These are phyloP conservation scores for Vitis hybrid DNA, from an alignment of 177 flowering plant species.

Conservation along the genomic window DNA sequence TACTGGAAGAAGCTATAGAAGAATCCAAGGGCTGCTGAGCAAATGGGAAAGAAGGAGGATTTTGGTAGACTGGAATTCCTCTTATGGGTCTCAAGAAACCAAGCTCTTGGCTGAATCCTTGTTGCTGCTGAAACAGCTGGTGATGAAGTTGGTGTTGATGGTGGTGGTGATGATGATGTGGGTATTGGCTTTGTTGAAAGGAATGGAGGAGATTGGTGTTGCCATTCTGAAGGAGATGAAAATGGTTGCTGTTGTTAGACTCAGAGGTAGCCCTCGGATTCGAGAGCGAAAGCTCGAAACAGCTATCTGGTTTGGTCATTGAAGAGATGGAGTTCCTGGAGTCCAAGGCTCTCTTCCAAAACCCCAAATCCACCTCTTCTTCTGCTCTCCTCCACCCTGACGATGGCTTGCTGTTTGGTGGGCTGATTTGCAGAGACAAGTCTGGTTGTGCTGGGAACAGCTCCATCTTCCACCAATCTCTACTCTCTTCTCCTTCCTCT, in stretches of 20 bases:
- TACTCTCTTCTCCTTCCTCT: neutral
- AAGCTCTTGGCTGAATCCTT: conserved; percentile 33
- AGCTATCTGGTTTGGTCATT: conserved; percentile 22
- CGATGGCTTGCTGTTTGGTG: conserved; percentile 70
- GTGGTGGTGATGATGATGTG: conserved; percentile 32
- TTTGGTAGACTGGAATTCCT: conserved; percentile 84
- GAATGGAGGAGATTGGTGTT: conserved; percentile 26
- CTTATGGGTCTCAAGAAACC: conserved; percentile 73
- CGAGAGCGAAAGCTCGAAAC: conserved; percentile 55
- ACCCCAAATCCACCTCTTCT: conserved; percentile 67
- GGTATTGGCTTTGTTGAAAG: conserved; percentile 26
- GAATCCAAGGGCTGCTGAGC: conserved; percentile 19
- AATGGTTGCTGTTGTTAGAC: conserved; percentile 20
- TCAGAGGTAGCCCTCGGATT: conserved; percentile 41
- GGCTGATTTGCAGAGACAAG: conserved; percentile 88
- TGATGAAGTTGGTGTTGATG: conserved; percentile 22
- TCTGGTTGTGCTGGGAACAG: conserved; percentile 92
- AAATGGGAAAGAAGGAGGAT: conserved; percentile 26
- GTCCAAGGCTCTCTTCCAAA: conserved; percentile 71
- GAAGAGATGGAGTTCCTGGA: conserved; percentile 37
- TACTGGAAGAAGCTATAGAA: conserved; percentile 10
- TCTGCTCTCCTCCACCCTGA: conserved; percentile 42
- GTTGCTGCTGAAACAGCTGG: conserved; percentile 11
- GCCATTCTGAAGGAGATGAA: conserved; percentile 26
- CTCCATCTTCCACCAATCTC: conserved; percentile 49